Conservation (phyloP, 2,329 filamentous ascomycete species). For the Torrubiellomyces zombiae region DNA sequence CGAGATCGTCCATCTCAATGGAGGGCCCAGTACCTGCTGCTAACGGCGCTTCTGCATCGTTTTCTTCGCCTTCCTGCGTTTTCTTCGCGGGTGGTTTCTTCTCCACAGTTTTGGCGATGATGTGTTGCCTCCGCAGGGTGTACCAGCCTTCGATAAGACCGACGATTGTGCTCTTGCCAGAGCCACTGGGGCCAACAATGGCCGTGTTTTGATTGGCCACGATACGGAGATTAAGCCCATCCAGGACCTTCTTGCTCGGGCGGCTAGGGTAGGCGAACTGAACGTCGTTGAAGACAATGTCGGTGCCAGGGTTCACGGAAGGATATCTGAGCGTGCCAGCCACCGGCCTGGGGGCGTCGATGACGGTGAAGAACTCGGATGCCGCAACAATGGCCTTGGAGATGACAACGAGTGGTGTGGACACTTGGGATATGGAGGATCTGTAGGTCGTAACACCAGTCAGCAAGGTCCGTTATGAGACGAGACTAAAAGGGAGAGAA, state of each 20-base stretch:
- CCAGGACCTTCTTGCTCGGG: slow-evolving; percentile 22
- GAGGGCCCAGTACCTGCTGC: no score
- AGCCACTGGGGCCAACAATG: slow-evolving; percentile 21
- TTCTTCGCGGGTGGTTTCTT: no score
- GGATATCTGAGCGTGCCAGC: slow-evolving; percentile 19
- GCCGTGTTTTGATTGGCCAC: slow-evolving; percentile 28
- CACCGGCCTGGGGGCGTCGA: slow-evolving; percentile 18
- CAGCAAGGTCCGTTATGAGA: no score
- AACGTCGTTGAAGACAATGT: slow-evolving; percentile 23
- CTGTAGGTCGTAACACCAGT: no score
- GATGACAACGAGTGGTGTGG: no score
- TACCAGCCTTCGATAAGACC: slow-evolving; percentile 24
- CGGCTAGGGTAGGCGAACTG: slow-evolving; percentile 28
- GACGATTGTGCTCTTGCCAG: slow-evolving; percentile 22
- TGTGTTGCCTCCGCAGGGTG: no score
- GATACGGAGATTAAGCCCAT: slow-evolving; percentile 23
- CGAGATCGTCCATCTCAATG: no score
- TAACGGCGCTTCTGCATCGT: no score
- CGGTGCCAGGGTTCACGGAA: slow-evolving; percentile 18
- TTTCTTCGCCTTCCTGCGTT: no score
- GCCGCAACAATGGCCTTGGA: slow-evolving; percentile 25
- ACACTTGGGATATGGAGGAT: no score
- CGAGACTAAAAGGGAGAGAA: no score
- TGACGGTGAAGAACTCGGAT: slow-evolving; percentile 22
- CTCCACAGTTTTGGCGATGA: no score